Conservation (phyloP, 257 asterid species). For the Solanum medicagineum region DNA sequence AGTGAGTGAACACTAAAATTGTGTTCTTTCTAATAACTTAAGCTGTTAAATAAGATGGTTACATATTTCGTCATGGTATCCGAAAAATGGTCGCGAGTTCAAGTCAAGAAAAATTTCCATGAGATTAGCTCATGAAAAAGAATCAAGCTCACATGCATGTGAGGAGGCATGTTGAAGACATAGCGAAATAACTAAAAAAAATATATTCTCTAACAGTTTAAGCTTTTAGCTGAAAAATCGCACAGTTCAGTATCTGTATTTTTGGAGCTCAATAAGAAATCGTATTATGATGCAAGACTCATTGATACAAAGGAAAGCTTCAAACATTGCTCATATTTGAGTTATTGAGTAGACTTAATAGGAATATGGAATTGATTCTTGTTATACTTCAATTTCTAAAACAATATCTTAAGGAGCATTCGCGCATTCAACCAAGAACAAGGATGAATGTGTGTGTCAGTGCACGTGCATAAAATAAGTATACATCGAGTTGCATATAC, state of each 20-base stretch:
- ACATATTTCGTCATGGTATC: background rate
- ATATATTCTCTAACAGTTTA: background rate
- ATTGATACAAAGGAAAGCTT: background rate
- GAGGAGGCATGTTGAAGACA: background rate
- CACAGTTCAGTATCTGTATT: background rate
- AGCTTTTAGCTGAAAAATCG: background rate
- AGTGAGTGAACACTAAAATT: background rate
- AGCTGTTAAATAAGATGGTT: background rate
- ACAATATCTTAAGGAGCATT: background rate
- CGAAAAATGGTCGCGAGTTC: background rate
- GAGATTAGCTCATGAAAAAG: background rate
- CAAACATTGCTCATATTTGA: background rate
- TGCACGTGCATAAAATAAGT: background rate
- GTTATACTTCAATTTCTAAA: background rate
- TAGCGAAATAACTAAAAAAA: background rate
- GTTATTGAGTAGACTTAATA: background rate
- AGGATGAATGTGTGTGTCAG: background rate
- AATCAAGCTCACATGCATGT: background rate
- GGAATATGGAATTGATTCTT: background rate
- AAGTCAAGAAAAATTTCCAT: background rate
- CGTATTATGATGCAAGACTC: background rate
- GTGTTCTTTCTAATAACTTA: background rate
- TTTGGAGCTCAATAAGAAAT: background rate
- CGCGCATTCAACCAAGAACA: background rate
- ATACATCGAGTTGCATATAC: background rate